phyloP scores from a whole-genome alignment of 163 green algal genomes.

The Chlorella variabilis region DNA sequence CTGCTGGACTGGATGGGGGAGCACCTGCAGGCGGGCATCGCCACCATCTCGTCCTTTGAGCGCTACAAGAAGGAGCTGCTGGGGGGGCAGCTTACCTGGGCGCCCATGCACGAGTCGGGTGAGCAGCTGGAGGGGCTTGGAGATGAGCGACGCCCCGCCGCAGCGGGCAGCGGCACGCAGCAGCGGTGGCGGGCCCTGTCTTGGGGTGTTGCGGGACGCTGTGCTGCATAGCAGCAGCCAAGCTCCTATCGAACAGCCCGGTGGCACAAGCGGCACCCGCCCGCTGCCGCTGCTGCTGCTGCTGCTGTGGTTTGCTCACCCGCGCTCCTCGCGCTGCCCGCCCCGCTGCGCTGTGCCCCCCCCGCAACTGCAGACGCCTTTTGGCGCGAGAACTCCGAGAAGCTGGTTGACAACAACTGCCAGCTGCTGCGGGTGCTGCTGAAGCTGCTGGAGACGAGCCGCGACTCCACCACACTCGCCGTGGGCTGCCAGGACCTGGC shows the following conservation, averaged over 20 bases:
- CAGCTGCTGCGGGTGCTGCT: slow-evolving; percentile 85
- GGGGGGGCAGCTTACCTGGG: slow-evolving; percentile 85
- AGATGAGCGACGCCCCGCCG: too few species aligned
- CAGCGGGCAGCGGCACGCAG: not conserved
- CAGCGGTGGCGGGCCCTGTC: too few species aligned
- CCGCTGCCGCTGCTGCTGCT: too few species aligned
- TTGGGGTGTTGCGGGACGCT: too few species aligned
- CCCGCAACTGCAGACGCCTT: slow-evolving; percentile 74
- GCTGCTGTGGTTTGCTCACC: too few species aligned
- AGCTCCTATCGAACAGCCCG: too few species aligned
- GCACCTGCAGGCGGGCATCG: slow-evolving; percentile 72
- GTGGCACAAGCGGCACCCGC: too few species aligned
- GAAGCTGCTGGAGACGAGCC: slow-evolving; percentile 68
- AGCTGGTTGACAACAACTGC: slow-evolving; percentile 95
- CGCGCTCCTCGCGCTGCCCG: too few species aligned
- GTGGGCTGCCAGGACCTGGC: slow-evolving; percentile 92
- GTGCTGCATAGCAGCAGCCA: too few species aligned
- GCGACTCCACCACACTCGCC: slow-evolving; percentile 72
- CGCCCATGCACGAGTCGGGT: slow-evolving; percentile 36
- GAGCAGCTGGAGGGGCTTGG: not conserved
- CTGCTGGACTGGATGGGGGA: slow-evolving; percentile 79
- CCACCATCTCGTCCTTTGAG: slow-evolving; percentile 86
- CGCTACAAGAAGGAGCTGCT: slow-evolving; percentile 93
- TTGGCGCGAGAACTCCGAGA: slow-evolving; percentile 85
- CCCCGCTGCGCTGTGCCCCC: too few species aligned